phyloP scores from a whole-genome alignment of 345 rosid genomes.

The Rhodamnia argentea region DNA sequence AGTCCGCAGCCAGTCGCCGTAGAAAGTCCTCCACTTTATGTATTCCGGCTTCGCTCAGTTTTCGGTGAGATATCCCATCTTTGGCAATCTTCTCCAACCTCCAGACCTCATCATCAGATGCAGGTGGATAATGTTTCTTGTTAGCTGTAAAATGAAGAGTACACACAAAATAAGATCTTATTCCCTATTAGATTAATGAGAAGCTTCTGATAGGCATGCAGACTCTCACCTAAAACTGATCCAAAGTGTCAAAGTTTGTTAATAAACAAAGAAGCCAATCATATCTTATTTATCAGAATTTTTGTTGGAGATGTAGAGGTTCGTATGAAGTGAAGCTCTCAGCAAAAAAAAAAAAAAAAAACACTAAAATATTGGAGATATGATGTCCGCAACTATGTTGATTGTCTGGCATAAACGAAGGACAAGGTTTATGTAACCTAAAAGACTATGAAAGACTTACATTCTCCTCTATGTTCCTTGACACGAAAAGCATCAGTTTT shows the following conservation, averaged over 20 bases:
- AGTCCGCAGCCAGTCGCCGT: slow-evolving; percentile 49
- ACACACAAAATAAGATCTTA: not conserved
- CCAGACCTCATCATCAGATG: slow-evolving; percentile 76
- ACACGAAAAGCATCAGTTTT: not conserved
- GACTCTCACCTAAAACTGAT: not conserved
- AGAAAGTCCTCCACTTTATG: slow-evolving; percentile 67
- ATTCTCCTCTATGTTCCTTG: not conserved
- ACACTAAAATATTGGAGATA: not conserved
- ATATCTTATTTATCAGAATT: not conserved
- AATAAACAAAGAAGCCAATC: not conserved
- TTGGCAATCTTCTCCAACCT: slow-evolving; percentile 82
- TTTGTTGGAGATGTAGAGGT: not conserved
- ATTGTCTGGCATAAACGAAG: not conserved
- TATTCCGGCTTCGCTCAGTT: slow-evolving; percentile 60
- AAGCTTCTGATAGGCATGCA: not conserved
- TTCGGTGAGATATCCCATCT: slow-evolving; percentile 73
- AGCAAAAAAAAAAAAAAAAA: too few species aligned
- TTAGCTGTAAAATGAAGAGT: slow-evolving; percentile 29
- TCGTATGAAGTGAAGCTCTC: not conserved
- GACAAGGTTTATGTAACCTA: rapidly evolving
- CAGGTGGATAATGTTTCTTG: slow-evolving; percentile 84
- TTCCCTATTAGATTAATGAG: too few species aligned
- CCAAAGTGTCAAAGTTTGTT: not conserved
- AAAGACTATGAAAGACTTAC: not conserved
- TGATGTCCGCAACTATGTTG: not conserved